phyloP scores from a whole-genome alignment of 163 green algal genomes.

The Scenedesmus sp. region DNA sequence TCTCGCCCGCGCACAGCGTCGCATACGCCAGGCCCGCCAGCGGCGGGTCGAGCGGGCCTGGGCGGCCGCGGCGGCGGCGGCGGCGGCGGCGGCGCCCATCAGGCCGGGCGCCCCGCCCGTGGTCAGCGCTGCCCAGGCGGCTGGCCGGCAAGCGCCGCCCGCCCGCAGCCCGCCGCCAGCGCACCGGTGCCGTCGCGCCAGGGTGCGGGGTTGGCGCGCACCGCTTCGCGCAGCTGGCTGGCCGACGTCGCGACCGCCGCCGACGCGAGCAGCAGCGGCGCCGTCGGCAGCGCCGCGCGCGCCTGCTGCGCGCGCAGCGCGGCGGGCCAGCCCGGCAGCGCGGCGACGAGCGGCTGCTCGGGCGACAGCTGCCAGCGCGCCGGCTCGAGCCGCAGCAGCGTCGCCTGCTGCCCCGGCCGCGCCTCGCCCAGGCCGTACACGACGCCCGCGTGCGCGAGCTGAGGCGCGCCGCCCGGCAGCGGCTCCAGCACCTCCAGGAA shows the following conservation, averaged over 20 bases:
- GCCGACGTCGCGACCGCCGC: constrained; percentile 14
- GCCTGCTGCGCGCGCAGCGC: constrained; percentile 31
- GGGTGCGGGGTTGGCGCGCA: constrained; percentile 23
- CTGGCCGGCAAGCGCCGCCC: too few species aligned
- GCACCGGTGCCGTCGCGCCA: constrained; percentile 61
- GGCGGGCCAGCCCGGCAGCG: constrained; percentile 36
- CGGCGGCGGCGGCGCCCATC: constrained; percentile 30
- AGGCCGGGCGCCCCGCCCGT: too few species aligned
- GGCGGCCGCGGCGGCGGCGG: not conserved
- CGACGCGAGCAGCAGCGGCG: constrained; percentile 27
- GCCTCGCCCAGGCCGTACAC: not conserved
- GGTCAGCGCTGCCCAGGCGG: too few species aligned
- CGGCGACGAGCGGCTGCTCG: constrained; percentile 5
- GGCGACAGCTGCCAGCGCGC: constrained; percentile 23
- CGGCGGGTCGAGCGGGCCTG: constrained; percentile 31
- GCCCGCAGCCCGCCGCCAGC: too few species aligned
- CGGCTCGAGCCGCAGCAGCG: constrained; percentile 6
- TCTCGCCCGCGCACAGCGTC: constrained; percentile 53
- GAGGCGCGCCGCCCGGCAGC: not conserved
- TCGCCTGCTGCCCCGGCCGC: not conserved
- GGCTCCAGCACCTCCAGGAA: constrained; percentile 22
- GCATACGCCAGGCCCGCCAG: constrained; percentile 39
- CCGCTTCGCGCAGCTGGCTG: constrained; percentile 42
- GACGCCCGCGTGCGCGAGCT: not conserved
- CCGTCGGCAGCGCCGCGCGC: constrained; percentile 17